These are phyloP conservation scores for Coemansia sp. DNA, from an alignment of 192 early-diverging fungal genomes.

Conservation along the genomic window DNA sequence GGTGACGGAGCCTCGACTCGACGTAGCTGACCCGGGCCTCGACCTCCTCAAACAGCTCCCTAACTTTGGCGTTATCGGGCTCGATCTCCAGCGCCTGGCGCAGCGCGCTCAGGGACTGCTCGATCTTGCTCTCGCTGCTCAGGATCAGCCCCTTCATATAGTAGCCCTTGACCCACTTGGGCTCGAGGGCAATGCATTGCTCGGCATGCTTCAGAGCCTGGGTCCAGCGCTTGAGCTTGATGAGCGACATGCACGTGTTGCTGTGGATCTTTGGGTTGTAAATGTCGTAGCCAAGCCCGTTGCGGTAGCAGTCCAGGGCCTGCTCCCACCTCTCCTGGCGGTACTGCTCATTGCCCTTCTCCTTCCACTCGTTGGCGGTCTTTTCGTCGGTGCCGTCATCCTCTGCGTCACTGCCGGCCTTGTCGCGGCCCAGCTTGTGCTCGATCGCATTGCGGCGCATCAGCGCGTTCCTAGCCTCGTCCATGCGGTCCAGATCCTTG, in stretches of 20 bases:
- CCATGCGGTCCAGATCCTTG: slow-evolving; percentile 44
- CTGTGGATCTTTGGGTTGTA: slow-evolving; percentile 45
- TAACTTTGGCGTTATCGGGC: slow-evolving; percentile 29
- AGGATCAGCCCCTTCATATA: slow-evolving; percentile 48
- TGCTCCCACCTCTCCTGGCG: slow-evolving; percentile 40
- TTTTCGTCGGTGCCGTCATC: slow-evolving; percentile 6
- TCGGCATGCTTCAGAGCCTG: slow-evolving; percentile 50
- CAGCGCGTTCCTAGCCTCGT: slow-evolving; percentile 42
- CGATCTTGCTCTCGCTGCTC: slow-evolving; percentile 46
- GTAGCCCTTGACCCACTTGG: slow-evolving; percentile 47
- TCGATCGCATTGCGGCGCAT: slow-evolving; percentile 49
- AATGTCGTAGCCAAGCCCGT: slow-evolving; percentile 43
- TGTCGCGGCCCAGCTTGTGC: slow-evolving; percentile 40
- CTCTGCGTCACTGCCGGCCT: neutral
- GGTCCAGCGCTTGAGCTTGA: slow-evolving; percentile 38
- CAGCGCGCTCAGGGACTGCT: slow-evolving; percentile 27
- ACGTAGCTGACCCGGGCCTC: slow-evolving; percentile 43
- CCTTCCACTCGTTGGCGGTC: slow-evolving; percentile 43
- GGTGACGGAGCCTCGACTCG: slow-evolving; percentile 33
- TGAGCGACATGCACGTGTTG: slow-evolving; percentile 47
- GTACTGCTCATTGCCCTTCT: slow-evolving; percentile 44
- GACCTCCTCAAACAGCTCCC: slow-evolving; percentile 36
- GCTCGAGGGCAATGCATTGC: slow-evolving; percentile 49
- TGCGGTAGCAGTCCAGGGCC: slow-evolving; percentile 41
- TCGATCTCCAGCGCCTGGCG: slow-evolving; percentile 32